These are phyloP conservation scores for Trifolium dubium DNA, from an alignment of 306 rosid genomes.

Conservation along the genomic window DNA sequence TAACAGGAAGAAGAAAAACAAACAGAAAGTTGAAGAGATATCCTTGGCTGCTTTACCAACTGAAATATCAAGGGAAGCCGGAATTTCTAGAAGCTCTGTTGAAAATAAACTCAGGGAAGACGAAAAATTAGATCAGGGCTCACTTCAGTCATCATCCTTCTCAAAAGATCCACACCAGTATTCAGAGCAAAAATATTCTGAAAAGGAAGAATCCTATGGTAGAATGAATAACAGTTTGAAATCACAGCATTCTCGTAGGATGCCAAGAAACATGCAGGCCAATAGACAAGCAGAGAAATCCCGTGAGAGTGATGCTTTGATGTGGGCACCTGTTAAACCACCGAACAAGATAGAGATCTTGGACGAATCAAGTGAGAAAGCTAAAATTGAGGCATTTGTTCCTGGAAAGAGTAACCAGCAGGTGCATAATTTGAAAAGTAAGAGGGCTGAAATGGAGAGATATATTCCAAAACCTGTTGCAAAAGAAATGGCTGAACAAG, in stretches of 20 bases:
- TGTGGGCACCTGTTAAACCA: conserved; percentile 94
- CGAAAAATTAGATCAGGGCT: conserved; percentile 48
- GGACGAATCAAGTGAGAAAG: conserved; percentile 61
- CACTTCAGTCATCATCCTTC: conserved; percentile 49
- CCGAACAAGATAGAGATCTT: conserved; percentile 62
- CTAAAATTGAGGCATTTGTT: conserved; percentile 54
- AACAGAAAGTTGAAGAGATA: conserved; percentile 62
- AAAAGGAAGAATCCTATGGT: conserved; percentile 64
- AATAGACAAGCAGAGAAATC: conserved; percentile 64
- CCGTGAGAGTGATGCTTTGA: conserved; percentile 68
- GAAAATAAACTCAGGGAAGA: conserved; percentile 11
- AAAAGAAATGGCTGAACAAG: conserved; percentile 95
- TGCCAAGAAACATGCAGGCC: conserved; percentile 66
- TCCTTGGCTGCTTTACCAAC: conserved; percentile 43
- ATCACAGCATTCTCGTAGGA: conserved; percentile 71
- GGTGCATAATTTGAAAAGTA: conserved; percentile 68
- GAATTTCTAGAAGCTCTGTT: conserved; percentile 42
- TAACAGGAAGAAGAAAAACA: conserved; percentile 65
- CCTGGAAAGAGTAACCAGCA: conserved; percentile 64
- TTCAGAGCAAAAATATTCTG: conserved; percentile 53
- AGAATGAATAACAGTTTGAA: conserved; percentile 75
- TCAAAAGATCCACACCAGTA: conserved; percentile 55
- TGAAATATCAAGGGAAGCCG: conserved; percentile 53
- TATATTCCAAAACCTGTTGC: conserved; percentile 96
- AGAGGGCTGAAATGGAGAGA: conserved; percentile 95